Evolutionary conservation across 2,329 filamentous ascomycete species (phyloP).

Genomic region (Bipolaris sorokiniana): DNA sequence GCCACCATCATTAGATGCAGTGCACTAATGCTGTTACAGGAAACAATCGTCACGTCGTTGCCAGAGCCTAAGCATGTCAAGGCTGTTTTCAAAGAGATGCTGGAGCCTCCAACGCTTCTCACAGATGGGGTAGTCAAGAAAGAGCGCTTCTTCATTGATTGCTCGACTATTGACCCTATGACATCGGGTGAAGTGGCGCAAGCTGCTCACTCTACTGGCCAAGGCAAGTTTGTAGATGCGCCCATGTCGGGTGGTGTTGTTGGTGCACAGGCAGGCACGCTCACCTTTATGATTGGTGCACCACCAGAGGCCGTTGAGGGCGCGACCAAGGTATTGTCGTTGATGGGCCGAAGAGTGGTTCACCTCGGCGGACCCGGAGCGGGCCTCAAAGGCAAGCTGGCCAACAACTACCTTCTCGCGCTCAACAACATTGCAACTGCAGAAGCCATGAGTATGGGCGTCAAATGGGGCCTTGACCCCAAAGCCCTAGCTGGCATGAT

Average conservation of each 20-base stretch:
- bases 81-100: conserved; percentile 78
- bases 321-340: conserved; percentile 71
- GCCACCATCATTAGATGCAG: conserved; percentile 3
- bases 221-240: conserved; percentile 86
- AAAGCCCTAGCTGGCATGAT: conserved; percentile 81
- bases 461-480: conserved; percentile 67
- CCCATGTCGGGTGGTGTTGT: conserved; percentile 98
- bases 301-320: conserved; percentile 65
- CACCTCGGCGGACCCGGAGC: conserved; percentile 85
- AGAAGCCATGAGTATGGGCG: conserved; percentile 70
- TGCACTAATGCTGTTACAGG: conserved; percentile 59
- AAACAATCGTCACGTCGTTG: conserved; percentile 84
- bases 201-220: conserved; percentile 67
- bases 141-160: conserved; percentile 87
- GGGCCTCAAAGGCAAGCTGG: conserved; percentile 88
- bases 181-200: conserved; percentile 80
- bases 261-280: conserved; percentile 81
- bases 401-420: conserved; percentile 95
- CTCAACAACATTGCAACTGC: conserved; percentile 83
- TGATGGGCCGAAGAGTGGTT: conserved; percentile 86
- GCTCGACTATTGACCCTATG: conserved; percentile 91
- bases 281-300: conserved; percentile 95
- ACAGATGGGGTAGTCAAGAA: conserved; percentile 56
- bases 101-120: conserved; percentile 63
- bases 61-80: conserved; percentile 89